Evolutionary conservation across 2,329 filamentous ascomycete species (phyloP), one percentile per base, ranked within the genome.

Genomic region (Apiospora arundinis): DNA sequence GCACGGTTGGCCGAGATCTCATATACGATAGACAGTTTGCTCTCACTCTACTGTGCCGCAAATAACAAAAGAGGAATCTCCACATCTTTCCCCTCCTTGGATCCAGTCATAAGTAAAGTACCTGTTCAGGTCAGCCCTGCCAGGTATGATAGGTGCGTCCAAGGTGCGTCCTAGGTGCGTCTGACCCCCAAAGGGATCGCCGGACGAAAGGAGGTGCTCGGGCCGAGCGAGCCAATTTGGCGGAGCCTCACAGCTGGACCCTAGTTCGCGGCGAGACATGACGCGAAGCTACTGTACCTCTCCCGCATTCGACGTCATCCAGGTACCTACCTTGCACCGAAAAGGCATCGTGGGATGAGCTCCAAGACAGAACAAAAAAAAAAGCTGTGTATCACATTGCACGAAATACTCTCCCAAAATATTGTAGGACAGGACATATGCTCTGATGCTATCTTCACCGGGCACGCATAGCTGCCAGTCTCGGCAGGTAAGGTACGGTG

Each of bases 141-240:
- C 28, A 32, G 32, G 32, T 60, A 9, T 37, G 52, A 37, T 60
- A 60, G 52, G 52, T 37, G 52, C 32, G 52, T 60, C 28, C 32
- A 4, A 32, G 32, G 32, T 32, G 32, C 32, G 32, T 32, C 32
- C 32, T 60, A 60, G 52, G 52, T 37, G 52, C 32, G 52, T 60
- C 28, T 40, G 32, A 63, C 56, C 6, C n/a, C 18, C 32, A 40
- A 32, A 63, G 56, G 32, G 56, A 63, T 63, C 56, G 56, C 40
- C 65, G 65, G 65, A 67, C 65, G 65, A 67, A 67, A 67, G 65
- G 65, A 67, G 44, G 7, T 45, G 46, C 67, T 69, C 67, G 67
- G 67, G 67, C 67, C 67, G 67, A 69, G 67, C 18, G 48, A 69
- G 67, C 32, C 67, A 69, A 69, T 69, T 69, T 37, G 67, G 67